A percentile compares a stretch with the other conserved stretches of the same genome.
Conservation (phyloP, 441 rosid species). For the Euphorbia celastroides region DNA sequence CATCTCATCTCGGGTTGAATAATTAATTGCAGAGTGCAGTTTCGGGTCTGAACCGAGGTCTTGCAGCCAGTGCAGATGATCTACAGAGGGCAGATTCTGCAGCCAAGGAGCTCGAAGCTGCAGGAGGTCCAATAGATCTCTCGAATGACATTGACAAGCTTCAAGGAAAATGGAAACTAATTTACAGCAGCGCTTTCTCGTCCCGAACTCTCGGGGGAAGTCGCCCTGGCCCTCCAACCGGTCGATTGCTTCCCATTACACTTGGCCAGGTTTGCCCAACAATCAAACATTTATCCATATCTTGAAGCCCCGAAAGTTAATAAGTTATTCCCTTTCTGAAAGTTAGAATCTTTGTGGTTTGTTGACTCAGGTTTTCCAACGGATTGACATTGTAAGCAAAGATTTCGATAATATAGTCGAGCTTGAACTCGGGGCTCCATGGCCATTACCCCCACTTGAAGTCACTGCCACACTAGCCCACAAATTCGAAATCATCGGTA, state of each 20-base stretch:
- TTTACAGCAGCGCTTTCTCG: conserved; percentile 90
- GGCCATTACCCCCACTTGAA: conserved; percentile 81
- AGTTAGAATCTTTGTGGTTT: conserved; percentile 2
- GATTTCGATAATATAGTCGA: conserved; percentile 90
- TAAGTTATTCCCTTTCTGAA: conserved; percentile 8
- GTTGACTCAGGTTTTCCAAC: conserved; percentile 65
- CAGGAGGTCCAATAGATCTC: conserved; percentile 61
- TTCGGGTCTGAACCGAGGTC: conserved; percentile 85
- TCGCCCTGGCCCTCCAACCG: conserved; percentile 85
- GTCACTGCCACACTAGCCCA: conserved; percentile 80
- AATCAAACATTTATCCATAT: neutral
- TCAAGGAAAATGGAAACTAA: conserved; percentile 85
- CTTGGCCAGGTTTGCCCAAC: conserved; percentile 70
- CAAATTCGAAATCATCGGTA: conserved; percentile 82
- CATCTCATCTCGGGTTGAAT: neutral
- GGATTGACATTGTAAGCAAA: conserved; percentile 74
- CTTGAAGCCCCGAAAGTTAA: neutral
- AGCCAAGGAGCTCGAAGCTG: conserved; percentile 68
- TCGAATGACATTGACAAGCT: conserved; percentile 47
- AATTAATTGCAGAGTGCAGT: conserved; percentile 50
- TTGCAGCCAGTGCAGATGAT: conserved; percentile 63
- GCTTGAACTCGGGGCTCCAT: conserved; percentile 80
- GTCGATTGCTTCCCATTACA: conserved; percentile 81
- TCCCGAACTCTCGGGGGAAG: conserved; percentile 85
- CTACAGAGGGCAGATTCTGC: conserved; percentile 56